Percentiles rank a stretch among this genome's conserved stretches.
phyloP scores from a whole-genome alignment of 345 rosid genomes.

The Gossypium sturtianum region DNA sequence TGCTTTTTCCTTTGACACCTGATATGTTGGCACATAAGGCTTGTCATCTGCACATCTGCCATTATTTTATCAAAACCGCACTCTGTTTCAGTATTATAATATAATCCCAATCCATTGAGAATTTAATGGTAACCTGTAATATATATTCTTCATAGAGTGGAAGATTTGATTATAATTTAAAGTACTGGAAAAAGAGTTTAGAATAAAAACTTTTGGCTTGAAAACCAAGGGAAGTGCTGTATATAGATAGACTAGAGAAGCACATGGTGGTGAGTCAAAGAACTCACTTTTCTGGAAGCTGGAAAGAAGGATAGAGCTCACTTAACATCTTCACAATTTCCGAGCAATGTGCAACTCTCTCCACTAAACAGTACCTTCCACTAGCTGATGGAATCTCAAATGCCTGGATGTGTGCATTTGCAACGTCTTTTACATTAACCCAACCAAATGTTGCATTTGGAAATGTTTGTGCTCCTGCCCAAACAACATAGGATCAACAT shows the following conservation, averaged over 20 bases:
- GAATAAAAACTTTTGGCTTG: not conserved
- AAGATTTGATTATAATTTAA: too few species aligned
- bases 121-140: not conserved
- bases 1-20: slow-evolving; percentile 78
- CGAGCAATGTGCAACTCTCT: slow-evolving; percentile 74
- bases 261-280: not conserved
- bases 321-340: slow-evolving; percentile 58
- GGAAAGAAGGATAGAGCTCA: slow-evolving; percentile 57
- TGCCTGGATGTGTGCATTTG: slow-evolving; percentile 81
- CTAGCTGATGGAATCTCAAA: slow-evolving; percentile 70
- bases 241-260: not conserved
- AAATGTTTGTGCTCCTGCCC: slow-evolving; percentile 63
- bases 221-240: not conserved
- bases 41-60: slow-evolving; percentile 77
- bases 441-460: slow-evolving; percentile 75
- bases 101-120: not conserved
- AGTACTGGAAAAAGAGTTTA: too few species aligned
- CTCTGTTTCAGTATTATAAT: not conserved
- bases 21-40: slow-evolving; percentile 65
- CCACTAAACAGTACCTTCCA: slow-evolving; percentile 84
- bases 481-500: not conserved
- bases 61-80: not conserved
- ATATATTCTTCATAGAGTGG: not conserved
- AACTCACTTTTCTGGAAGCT: slow-evolving; percentile 73
- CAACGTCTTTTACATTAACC: slow-evolving; percentile 86